Evolutionary conservation across 164 flowering plant genomes (phyloP).

Genomic region (Umbilicus rupestris): DNA sequence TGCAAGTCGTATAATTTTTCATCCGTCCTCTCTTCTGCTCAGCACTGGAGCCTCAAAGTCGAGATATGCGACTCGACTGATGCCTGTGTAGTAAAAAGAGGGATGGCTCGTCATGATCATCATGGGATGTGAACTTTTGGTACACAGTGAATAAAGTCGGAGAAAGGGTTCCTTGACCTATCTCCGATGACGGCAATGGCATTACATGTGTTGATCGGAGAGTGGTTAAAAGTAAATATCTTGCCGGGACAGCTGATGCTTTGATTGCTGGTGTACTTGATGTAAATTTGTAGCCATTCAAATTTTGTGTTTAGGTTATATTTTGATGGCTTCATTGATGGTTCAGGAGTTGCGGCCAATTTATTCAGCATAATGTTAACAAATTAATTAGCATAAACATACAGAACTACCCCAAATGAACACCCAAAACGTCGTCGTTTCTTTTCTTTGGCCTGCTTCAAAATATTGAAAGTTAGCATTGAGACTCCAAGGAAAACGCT

Average conservation of each 20-base stretch:
- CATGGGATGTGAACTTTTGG: not conserved
- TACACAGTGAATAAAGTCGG: not conserved
- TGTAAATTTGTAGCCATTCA: not conserved
- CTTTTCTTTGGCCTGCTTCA: too few species aligned
- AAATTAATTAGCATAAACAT: too few species aligned
- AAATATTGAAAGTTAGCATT: too few species aligned
- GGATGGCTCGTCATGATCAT: not conserved
- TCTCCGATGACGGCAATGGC: not conserved
- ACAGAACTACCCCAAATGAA: too few species aligned
- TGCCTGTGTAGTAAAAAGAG: not conserved
- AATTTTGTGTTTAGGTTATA: not conserved
- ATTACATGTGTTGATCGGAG: not conserved
- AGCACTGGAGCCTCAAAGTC: not conserved
- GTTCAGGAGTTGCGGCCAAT: not conserved
- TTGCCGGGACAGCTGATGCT: not conserved
- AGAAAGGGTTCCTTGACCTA: not conserved
- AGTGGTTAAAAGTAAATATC: not conserved
- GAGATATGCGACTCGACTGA: not conserved
- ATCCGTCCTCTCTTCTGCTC: not conserved
- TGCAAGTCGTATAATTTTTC: not conserved
- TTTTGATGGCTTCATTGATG: not conserved
- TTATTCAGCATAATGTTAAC: too few species aligned
- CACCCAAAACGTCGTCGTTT: too few species aligned
- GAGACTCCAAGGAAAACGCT: too few species aligned
- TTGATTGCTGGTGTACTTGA: not conserved